Evolutionary conservation across 345 rosid species (phyloP).

Genomic region (Boechera retrofracta): DNA sequence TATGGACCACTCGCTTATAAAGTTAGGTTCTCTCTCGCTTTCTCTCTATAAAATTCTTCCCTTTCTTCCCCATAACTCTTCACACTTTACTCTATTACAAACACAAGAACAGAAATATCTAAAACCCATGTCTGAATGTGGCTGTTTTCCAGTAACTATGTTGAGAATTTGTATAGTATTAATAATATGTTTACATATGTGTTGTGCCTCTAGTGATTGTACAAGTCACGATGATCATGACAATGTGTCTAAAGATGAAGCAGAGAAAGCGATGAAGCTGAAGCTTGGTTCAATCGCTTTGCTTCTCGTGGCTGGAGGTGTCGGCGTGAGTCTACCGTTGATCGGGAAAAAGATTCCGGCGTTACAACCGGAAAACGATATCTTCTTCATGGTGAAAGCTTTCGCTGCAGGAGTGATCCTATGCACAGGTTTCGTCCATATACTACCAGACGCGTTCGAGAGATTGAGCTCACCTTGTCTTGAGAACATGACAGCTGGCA

Average conservation of each 20-base stretch:
- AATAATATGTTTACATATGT: conserved; percentile 35
- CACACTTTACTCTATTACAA: conserved; percentile 41
- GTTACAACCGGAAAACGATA: conserved; percentile 46
- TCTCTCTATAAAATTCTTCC: conserved; percentile 33
- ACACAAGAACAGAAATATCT: conserved; percentile 25
- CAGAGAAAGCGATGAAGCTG: conserved; percentile 39
- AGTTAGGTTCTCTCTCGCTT: conserved; percentile 41
- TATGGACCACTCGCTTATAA: conserved; percentile 43
- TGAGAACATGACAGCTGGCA: conserved; percentile 38
- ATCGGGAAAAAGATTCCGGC: conserved; percentile 45
- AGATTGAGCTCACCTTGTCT: conserved; percentile 53
- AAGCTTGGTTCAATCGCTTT: conserved; percentile 45
- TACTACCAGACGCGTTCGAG: conserved; percentile 55
- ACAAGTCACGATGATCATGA: conserved; percentile 39
- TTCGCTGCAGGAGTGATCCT: conserved; percentile 62
- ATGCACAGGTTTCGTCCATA: conserved; percentile 55
- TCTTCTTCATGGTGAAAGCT: conserved; percentile 56
- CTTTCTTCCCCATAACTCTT: conserved; percentile 39
- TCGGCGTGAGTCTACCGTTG: conserved; percentile 47
- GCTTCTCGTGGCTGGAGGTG: conserved; percentile 42
- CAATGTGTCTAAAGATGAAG: conserved; percentile 21
- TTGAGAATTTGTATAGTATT: conserved; percentile 28
- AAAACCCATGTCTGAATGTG: conserved; percentile 32
- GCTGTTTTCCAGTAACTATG: conserved; percentile 29
- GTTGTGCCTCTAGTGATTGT: conserved; percentile 46